These are phyloP conservation scores for Psidium friedrichsthalianum DNA, from an alignment of 345 rosid species.

Conservation along the genomic window DNA sequence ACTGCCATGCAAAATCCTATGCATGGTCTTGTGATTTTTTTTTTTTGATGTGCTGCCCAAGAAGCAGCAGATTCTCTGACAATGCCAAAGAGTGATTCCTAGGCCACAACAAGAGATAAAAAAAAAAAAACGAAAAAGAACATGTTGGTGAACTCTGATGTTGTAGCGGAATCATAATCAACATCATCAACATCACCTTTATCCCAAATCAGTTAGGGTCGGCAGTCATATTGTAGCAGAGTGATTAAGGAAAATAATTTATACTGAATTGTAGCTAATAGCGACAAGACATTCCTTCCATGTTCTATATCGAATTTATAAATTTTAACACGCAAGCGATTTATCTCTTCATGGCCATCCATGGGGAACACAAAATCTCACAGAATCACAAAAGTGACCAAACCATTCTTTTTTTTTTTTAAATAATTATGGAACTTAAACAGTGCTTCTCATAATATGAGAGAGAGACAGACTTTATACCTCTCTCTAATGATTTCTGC, in stretches of 20 bases:
- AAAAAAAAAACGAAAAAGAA: background rate
- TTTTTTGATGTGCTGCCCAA: background rate
- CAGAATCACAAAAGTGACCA: constrained; percentile 34
- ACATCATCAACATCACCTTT: too few relatives aligned
- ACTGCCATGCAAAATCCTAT: background rate
- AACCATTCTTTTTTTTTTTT: constrained; percentile 1
- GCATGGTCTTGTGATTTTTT: background rate
- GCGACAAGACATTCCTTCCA: background rate
- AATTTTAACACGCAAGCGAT: background rate
- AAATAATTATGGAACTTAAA: constrained; percentile 13
- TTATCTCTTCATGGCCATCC: background rate
- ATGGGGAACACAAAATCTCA: constrained; percentile 52
- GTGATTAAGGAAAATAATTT: background rate
- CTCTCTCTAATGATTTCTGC: constrained; percentile 1
- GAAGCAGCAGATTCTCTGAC: background rate
- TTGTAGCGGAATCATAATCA: too few relatives aligned
- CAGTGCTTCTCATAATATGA: constrained; percentile 19
- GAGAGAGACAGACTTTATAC: background rate
- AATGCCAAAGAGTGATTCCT: background rate
- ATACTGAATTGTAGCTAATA: background rate
- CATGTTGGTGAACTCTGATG: background rate
- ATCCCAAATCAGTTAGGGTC: too few relatives aligned
- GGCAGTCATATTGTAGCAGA: too few relatives aligned
- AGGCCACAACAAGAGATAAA: background rate
- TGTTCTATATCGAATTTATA: background rate